phyloP scores from a whole-genome alignment of 768 basidiomycete species.

The Dentipellis sp. region DNA sequence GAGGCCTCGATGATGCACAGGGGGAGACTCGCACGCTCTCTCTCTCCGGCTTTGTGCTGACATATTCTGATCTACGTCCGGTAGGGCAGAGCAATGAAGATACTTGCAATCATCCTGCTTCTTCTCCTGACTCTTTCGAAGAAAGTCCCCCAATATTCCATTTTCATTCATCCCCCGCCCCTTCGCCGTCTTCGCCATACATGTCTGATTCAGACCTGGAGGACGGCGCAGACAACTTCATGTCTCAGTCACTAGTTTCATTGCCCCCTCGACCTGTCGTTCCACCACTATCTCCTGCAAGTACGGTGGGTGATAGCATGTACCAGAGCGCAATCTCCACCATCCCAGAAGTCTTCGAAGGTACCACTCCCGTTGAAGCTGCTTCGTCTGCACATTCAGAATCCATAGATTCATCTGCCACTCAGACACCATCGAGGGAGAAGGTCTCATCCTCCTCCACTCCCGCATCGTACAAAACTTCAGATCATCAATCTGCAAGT shows the following conservation, averaged over 20 bases:
- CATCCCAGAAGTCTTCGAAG: background rate
- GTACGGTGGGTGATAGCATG: slow-evolving; percentile 54
- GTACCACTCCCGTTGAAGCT: background rate
- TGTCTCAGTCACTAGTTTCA: slow-evolving; percentile 68
- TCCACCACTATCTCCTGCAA: slow-evolving; percentile 22
- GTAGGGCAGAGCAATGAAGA: background rate
- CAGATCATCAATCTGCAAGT: background rate
- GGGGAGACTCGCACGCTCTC: background rate
- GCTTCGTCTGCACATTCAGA: background rate
- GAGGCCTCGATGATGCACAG: background rate
- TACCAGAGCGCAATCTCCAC: slow-evolving; percentile 66
- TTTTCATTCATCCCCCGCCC: slow-evolving; percentile 44
- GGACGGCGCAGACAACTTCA: slow-evolving; percentile 51
- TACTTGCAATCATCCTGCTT: background rate
- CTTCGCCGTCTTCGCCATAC: slow-evolving; percentile 2
- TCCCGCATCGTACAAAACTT: background rate
- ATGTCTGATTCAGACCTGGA: slow-evolving; percentile 33
- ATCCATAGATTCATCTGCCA: background rate
- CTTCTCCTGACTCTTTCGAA: background rate
- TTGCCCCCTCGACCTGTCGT: slow-evolving; percentile 36
- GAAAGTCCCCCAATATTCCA: slow-evolving; percentile 13
- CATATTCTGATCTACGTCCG: background rate
- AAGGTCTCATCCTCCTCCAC: background rate
- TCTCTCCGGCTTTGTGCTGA: background rate
- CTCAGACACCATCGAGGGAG: background rate